Evolutionary conservation across 202 grass and related monocot genomes (phyloP), one percentile per base, ranked within the genome.

Genomic region (Panicum hallii): DNA sequence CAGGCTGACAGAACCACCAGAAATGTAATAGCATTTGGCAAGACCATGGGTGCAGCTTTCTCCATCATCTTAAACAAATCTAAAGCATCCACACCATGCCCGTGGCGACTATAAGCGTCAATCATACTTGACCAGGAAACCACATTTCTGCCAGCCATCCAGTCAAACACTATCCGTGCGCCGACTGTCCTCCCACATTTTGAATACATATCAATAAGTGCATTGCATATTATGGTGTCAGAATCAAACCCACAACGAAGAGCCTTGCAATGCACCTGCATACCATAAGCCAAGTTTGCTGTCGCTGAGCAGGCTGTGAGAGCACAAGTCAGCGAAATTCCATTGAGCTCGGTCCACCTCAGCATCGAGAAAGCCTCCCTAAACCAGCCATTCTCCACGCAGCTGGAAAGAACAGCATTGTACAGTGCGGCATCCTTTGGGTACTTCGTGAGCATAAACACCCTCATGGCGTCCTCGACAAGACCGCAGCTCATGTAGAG

Each of bases 111-210:
- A 44, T 90, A 86, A 53, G 65, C 70, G 6, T 83, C 75, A 54
- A 93, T 88, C 75, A 93, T 93, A 19, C 75, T 90, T 38, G 91
- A 88, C 88, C 88, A 93, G 23, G 88, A 84, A 72, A 93, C 75
- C 0, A 88, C 70, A 28, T 87, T 90, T 62, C 78, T 88, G 8
- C 36, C 20, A 43, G 30, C 17, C 78, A 93, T 88, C 32, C 54
- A 60, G 52, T 93, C 79, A 63, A 93, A 90, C 36, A 79, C 52
- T n/a, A 70, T 50, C 0, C 56, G 75, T 7, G 85, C 82, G 63
- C 38, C 38, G 14, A 19, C 63, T 26, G 72, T 70, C 56, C 81
- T 36, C 45, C 91, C 88, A 60, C 91, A 90, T 61, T 93, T 93
- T 43, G 85, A 53, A 68, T 93, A 90, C 91, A 93, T 88, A 71